phyloP scores from a whole-genome alignment of 352 stramenopile species.

The Phytophthora podocarpi region DNA sequence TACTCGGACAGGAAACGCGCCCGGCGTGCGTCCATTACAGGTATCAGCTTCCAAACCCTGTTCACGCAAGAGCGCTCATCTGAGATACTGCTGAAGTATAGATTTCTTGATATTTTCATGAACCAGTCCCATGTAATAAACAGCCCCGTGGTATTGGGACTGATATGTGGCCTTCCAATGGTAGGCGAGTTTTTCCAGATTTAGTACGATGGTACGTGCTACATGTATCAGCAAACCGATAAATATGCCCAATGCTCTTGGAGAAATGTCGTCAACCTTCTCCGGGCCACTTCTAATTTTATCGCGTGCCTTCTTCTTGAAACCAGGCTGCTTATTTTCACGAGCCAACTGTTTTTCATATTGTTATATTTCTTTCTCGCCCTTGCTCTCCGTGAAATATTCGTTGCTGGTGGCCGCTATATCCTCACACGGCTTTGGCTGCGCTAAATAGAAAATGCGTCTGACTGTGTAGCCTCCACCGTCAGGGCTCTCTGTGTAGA shows the following conservation, averaged over 20 bases:
- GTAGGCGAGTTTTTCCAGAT: constrained; percentile 10
- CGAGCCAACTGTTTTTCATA: constrained; percentile 6
- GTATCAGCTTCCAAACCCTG: constrained; percentile 7
- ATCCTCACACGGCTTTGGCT: neutral
- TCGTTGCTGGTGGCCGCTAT: neutral
- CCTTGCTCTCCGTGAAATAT: constrained; percentile 6
- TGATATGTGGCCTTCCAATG: constrained; percentile 5
- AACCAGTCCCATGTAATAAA: constrained; percentile 24
- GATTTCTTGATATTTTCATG: constrained; percentile 4
- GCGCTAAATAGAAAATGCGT: constrained; percentile 4
- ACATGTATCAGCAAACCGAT: constrained; percentile 4
- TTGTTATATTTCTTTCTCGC: neutral
- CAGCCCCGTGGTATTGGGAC: constrained; percentile 12
- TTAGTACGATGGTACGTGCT: constrained; percentile 4
- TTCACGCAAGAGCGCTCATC: neutral
- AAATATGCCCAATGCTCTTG: neutral
- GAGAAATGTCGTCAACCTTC: neutral
- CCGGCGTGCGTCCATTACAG: neutral
- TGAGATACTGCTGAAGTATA: constrained; percentile 16
- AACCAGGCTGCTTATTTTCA: constrained; percentile 1
- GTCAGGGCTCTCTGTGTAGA: neutral
- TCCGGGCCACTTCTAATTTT: neutral
- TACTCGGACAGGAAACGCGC: neutral
- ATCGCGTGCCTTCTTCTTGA: neutral
- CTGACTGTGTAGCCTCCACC: neutral